Conservation (phyloP, 2,329 filamentous ascomycete species). For the Nigrospora sphaerica region DNA sequence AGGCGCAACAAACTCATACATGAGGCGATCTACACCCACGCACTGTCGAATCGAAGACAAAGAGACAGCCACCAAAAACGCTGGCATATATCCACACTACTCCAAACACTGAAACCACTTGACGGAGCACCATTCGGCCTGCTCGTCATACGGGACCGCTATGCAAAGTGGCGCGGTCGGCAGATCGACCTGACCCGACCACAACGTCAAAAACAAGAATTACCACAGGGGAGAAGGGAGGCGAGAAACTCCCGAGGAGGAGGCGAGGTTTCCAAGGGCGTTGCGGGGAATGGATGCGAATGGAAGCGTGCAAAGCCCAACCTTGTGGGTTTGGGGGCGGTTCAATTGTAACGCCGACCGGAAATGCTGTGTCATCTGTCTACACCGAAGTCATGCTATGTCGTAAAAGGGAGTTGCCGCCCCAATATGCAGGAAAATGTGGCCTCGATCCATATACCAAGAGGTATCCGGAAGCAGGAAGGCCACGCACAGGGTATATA, state of each 20-base stretch:
- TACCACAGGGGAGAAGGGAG: background rate
- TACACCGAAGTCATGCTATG: slow-evolving; percentile 19
- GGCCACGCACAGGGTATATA: background rate
- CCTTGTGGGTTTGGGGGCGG: slow-evolving; percentile 6
- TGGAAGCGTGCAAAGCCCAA: slow-evolving; percentile 1
- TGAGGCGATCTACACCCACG: no score
- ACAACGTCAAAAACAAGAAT: background rate
- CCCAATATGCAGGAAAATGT: slow-evolving; percentile 6
- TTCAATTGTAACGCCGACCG: slow-evolving; percentile 19
- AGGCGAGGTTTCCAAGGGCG: no score
- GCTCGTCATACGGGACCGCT: no score
- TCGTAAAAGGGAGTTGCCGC: slow-evolving; percentile 13
- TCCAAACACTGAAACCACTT: slow-evolving; percentile 16
- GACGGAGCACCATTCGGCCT: background rate
- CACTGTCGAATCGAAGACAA: slow-evolving; percentile 7
- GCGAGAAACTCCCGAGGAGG: no score
- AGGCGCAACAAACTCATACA: no score
- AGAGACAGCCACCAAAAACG: slow-evolving; percentile 10
- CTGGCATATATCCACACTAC: slow-evolving; percentile 15
- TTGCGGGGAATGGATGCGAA: no score
- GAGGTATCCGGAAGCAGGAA: background rate
- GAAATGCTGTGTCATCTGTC: slow-evolving; percentile 21
- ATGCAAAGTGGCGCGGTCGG: no score
- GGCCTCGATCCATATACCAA: slow-evolving; percentile 8
- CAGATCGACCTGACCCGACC: no score